Evolutionary conservation across 441 rosid species (phyloP), one percentile per base, ranked within the genome.

Genomic region (Gossypium trilobum): DNA sequence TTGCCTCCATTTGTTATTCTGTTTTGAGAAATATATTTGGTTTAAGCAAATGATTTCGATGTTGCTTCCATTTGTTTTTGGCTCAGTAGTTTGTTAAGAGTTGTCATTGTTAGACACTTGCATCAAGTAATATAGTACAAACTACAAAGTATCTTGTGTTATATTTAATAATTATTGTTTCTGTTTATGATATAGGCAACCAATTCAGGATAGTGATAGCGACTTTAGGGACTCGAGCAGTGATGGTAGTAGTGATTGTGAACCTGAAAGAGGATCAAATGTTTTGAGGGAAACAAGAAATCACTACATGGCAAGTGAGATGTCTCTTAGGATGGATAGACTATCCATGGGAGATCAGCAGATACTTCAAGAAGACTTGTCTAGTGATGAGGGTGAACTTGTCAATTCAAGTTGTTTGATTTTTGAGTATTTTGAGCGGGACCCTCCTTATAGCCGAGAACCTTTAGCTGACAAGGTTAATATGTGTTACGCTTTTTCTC

Each of bases 401-500:
- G 79, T 74, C 65, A 79, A 50, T 71, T 66, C 78, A 27, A 75
- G 80, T 14, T 44, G 16, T 61, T 68, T 82, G 23, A 55, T 82
- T 63, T 84, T 84, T 78, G 85, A 84, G 71, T 82, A 68, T 72
- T 69, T 82, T 73, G 87, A 84, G 56, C 79, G 23, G 54, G 81
- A 82, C 57, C 72, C 78, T 63, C 87, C 87, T 48, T 75, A 77
- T 54, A 60, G 83, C 55, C 83, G 83, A 39, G 84, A 79, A 77
- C 86, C 86, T 10, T 81, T 85, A 58, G 80, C 79, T n/a, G 82
- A 81, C 70, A 85, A 82, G 84, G 88, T 73, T 71, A 64, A 1
- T 20, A 9, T 55, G n/a, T 55, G 73, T 67, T 39, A 2, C 16
- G 62, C 31, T 64, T 19, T 46, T 39, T 51, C 13, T 42, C 50